phyloP scores from a whole-genome alignment of 306 rosid species.

The Casuarina glauca region DNA sequence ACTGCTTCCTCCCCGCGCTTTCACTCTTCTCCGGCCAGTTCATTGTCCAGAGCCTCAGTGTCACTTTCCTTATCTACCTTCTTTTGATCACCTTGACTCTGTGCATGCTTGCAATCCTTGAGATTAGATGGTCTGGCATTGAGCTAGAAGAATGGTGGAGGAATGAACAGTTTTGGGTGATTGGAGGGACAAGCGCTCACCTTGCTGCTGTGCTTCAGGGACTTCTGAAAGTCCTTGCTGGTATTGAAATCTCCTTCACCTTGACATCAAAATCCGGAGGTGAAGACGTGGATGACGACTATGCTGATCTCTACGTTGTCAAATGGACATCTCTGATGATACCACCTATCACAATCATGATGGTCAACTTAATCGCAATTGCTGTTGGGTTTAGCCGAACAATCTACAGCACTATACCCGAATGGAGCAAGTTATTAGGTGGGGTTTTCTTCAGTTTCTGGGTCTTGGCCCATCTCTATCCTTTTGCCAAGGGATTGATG shows the following conservation, averaged over 20 bases:
- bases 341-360: conserved; percentile 92
- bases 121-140: conserved; percentile 91
- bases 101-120: conserved; percentile 86
- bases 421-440: conserved; percentile 85
- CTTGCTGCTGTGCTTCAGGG: conserved; percentile 97
- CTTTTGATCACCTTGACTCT: conserved; percentile 66
- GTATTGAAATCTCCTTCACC: conserved; percentile 93
- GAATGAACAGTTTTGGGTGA: conserved; percentile 95
- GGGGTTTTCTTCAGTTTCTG: conserved; percentile 99
- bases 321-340: conserved; percentile 93
- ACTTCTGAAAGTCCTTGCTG: conserved; percentile 82
- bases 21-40: conserved; percentile 97
- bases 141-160: conserved; percentile 99
- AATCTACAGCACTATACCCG: conserved; percentile 81
- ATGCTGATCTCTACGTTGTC: conserved; percentile 78
- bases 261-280: conserved; percentile 88
- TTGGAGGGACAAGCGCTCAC: conserved; percentile 98
- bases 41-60: conserved; percentile 83
- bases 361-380: conserved; percentile 81
- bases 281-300: conserved; percentile 84
- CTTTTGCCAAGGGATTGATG: conserved; percentile 94
- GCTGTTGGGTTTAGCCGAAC: conserved; percentile 93
- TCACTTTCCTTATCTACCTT: conserved; percentile 82
- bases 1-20: conserved; percentile 96
- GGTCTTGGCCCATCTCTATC: conserved; percentile 93